Percentiles rank a stretch among this genome's conserved stretches.
Conservation (phyloP, 345 rosid genomes). For the Gossypium australe region DNA sequence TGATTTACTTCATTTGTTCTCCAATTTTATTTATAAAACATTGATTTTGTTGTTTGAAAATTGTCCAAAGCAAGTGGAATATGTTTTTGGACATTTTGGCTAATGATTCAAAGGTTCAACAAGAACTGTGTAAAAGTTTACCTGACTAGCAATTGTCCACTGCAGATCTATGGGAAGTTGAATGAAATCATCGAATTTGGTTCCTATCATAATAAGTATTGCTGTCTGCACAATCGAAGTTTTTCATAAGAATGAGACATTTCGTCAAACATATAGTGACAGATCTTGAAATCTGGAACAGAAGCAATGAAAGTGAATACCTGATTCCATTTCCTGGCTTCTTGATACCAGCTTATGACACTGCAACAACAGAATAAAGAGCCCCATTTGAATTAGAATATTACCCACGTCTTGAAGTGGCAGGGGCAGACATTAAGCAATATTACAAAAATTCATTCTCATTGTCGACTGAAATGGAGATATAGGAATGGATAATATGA, state of each 20-base stretch:
- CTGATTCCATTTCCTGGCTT: conserved; percentile 80
- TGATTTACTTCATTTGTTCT: not conserved
- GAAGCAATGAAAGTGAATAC: conserved; percentile 19
- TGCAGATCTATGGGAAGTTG: conserved; percentile 86
- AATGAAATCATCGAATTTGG: conserved; percentile 92
- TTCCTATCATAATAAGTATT: conserved; percentile 77
- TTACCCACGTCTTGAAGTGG: not conserved
- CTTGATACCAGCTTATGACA: conserved; percentile 70
- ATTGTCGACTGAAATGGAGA: not conserved
- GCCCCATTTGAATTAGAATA: not conserved
- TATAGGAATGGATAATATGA: not conserved
- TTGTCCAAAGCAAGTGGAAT: not conserved
- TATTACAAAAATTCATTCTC: not conserved
- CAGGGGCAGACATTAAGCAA: not conserved
- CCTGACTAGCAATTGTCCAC: conserved; percentile 92
- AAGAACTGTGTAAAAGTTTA: conserved; percentile 17
- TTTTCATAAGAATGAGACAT: not conserved
- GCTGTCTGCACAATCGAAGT: conserved; percentile 49
- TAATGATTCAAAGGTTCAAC: not conserved
- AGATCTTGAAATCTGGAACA: not conserved
- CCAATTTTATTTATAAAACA: not conserved
- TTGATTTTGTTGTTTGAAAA: not conserved
- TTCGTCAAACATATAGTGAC: not conserved
- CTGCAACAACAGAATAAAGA: conserved; percentile 30
- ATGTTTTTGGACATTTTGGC: not conserved